These are phyloP conservation scores for Linnemannia schmuckeri DNA, from an alignment of 192 early-diverging fungal genomes.

Conservation along the genomic window DNA sequence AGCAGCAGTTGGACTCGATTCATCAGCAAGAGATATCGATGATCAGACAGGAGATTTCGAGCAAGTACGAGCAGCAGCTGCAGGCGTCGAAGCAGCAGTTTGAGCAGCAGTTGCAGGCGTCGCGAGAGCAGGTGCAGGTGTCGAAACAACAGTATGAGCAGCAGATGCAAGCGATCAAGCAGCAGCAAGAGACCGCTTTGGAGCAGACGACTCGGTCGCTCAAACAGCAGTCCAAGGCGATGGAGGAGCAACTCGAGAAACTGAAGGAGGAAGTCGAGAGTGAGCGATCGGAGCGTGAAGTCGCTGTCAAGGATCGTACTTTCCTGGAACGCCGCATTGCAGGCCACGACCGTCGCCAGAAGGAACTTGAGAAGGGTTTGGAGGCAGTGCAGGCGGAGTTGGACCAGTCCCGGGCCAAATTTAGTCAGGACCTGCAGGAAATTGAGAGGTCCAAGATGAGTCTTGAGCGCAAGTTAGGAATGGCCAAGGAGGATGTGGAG, in stretches of 20 bases:
- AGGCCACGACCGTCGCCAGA: slow-evolving; percentile 46
- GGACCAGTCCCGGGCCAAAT: slow-evolving; percentile 41
- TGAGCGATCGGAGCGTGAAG: slow-evolving; percentile 45
- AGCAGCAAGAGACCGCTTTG: slow-evolving; percentile 25
- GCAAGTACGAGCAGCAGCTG: slow-evolving; percentile 38
- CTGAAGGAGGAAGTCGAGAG: slow-evolving; percentile 27
- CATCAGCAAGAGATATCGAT: slow-evolving; percentile 45
- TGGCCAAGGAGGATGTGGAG: slow-evolving; percentile 52
- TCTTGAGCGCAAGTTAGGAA: slow-evolving; percentile 48
- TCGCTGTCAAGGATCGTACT: slow-evolving; percentile 47
- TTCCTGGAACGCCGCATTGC: slow-evolving; percentile 45
- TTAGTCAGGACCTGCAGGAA: slow-evolving; percentile 45
- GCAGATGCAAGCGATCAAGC: slow-evolving; percentile 26
- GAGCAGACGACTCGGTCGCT: slow-evolving; percentile 14
- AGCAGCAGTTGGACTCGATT: slow-evolving; percentile 49
- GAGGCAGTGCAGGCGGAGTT: slow-evolving; percentile 31
- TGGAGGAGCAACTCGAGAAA: slow-evolving; percentile 48
- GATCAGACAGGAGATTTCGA: slow-evolving; percentile 24
- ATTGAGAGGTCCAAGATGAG: slow-evolving; percentile 41
- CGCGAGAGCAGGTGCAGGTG: slow-evolving; percentile 15
- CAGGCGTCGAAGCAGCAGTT: slow-evolving; percentile 1
- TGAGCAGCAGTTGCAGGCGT: slow-evolving; percentile 33
- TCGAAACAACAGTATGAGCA: slow-evolving; percentile 14
- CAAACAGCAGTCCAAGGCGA: not conserved
- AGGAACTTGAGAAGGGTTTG: slow-evolving; percentile 43